Evolutionary conservation across 2,329 filamentous ascomycete species (phyloP).

Genomic region (Immersiporthe knoxdaviesiana): DNA sequence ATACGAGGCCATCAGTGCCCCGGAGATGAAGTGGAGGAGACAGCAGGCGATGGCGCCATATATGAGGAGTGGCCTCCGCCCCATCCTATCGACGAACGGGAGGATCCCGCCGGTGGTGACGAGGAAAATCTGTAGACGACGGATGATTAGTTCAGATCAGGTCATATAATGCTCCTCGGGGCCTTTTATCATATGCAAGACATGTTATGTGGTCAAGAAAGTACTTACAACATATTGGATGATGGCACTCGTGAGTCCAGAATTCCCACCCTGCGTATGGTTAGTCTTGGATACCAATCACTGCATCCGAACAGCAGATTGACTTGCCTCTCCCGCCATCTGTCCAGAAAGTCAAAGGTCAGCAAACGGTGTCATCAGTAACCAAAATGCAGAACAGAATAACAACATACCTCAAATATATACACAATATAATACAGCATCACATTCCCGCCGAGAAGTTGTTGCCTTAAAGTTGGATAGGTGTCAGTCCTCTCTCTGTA

Average conservation of each 20-base stretch:
- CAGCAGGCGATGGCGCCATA: constrained; percentile 50
- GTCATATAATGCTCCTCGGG: not conserved
- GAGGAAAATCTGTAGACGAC: constrained; percentile 52
- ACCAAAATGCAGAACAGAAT: constrained; percentile 33
- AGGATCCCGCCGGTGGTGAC: constrained; percentile 55
- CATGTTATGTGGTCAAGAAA: too few relatives aligned
- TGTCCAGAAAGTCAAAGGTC: not conserved
- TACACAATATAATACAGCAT: constrained; percentile 66
- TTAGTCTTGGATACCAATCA: not conserved
- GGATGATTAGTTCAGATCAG: not conserved
- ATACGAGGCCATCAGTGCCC: constrained; percentile 53
- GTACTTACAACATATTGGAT: constrained; percentile 52
- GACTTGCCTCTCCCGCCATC: constrained; percentile 27
- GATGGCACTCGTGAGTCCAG: constrained; percentile 51
- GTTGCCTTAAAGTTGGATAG: constrained; percentile 43
- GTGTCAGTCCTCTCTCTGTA: not conserved
- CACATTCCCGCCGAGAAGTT: constrained; percentile 60
- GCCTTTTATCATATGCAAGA: too few relatives aligned
- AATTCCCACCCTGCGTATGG: constrained; percentile 31
- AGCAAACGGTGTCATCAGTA: not conserved
- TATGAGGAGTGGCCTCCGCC: constrained; percentile 52
- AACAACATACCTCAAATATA: constrained; percentile 49
- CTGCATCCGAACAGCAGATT: not conserved
- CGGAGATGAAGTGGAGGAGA: constrained; percentile 51
- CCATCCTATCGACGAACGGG: constrained; percentile 53